Base-by-base conservation (phyloP, 176 grass and related monocot genomes). In the Bromus sterilis region DNA sequence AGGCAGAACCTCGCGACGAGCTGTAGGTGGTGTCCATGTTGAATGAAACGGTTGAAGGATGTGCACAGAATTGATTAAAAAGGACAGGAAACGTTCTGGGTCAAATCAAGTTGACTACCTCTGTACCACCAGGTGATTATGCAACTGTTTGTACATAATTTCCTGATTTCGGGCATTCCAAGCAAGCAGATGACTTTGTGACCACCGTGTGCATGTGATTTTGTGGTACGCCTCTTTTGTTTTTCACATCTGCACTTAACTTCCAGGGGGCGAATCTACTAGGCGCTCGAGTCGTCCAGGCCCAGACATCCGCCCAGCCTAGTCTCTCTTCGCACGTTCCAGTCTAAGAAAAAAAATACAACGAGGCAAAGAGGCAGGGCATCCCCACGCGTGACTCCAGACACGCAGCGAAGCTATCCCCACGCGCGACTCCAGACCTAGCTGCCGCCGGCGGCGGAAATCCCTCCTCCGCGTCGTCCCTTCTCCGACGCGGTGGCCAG, bases 1-100 rank as follows among this genome's bases (percentile, higher is more conserved):
- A 66, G 67, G 58, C 26, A 5, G 57, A 77, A 56, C 31, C 81
- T 64, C 88, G 91, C n/a, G 92, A 94, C 40, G 95, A 98, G 77
- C 83, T 98, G 79, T 98, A 94, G 62, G 81, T 89, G 51, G 2
- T 70, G 42, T 40, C 77, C 25, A 12, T 33, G 23, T 58, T 80
- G 58, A 7, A 11, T 75, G 15, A 13, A 75, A 76, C 71, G 21
- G 37, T 18, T 35, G 20, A 76, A 23, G 48, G 51, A 76, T 33
- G 37, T 12, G 56, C 34, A 77, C 58, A 39, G 16, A 56, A 51
- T 46, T 16, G 14, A 42, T 42, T 42, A 42, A 42, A 42, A 42
- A 11, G 40, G 4, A 66, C 20, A 9, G 62, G n/a, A 16, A 48
- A 40, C 10, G 42, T 75, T 61, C 16, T 71, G 61, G 14, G 30